Evolutionary conservation across 345 rosid genomes (phyloP).

Genomic region (Theobroma cacao): DNA sequence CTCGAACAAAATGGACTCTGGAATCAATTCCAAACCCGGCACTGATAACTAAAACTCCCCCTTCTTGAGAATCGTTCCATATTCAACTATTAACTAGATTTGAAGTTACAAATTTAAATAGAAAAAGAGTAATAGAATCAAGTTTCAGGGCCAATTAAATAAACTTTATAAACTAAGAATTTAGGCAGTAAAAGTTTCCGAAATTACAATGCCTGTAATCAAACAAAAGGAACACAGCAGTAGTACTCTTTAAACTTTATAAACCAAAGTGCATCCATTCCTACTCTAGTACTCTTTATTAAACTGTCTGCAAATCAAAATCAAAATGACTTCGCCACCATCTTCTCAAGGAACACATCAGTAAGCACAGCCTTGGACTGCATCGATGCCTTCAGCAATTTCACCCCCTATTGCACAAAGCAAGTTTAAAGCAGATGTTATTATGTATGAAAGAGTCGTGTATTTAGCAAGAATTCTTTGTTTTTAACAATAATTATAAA

Average conservation of each 20-base stretch:
- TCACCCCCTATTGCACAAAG: background rate
- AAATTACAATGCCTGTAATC: no score
- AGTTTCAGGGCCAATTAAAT: no score
- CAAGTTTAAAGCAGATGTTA: background rate
- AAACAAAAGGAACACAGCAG: background rate
- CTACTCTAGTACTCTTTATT: background rate
- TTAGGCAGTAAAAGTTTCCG: no score
- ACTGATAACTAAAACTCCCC: no score
- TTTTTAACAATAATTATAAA: background rate
- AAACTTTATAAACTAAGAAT: no score
- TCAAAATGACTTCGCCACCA: background rate
- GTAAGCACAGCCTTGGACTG: background rate
- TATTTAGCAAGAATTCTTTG: background rate
- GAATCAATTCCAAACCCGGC: background rate
- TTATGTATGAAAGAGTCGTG: no score
- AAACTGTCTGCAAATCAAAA: background rate
- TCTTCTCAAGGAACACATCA: background rate
- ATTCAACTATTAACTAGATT: no score
- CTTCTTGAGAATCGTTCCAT: no score
- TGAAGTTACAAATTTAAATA: no score
- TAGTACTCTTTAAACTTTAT: background rate
- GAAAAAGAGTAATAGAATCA: no score
- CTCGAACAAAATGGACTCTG: background rate
- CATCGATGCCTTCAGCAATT: background rate
- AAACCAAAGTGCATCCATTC: background rate